These are phyloP conservation scores for Pseudogymnoascus sp. DNA, from an alignment of 2,329 filamentous ascomycete genomes.

Conservation along the genomic window DNA sequence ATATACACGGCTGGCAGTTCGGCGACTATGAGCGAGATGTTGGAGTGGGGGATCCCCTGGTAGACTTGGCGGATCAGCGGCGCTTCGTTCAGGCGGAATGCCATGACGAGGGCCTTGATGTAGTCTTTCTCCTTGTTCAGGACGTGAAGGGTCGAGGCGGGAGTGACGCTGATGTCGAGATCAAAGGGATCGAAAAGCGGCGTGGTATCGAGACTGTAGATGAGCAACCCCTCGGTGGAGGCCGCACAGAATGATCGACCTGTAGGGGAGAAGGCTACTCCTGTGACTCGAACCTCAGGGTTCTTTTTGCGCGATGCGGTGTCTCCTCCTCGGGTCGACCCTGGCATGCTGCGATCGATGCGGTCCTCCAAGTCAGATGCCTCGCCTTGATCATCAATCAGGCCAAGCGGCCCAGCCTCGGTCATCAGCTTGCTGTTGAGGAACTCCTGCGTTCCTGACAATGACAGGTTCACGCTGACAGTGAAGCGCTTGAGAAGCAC, in stretches of 20 bases:
- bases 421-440: conserved; percentile 88
- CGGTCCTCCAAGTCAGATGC: conserved; percentile 83
- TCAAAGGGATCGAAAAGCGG: conserved; percentile 94
- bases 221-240: conserved; percentile 85
- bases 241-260: conserved; percentile 90
- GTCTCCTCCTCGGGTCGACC: conserved; percentile 76
- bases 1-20: conserved; percentile 82
- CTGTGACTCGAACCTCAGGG: conserved; percentile 77
- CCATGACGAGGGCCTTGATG: conserved; percentile 91
- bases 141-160: conserved; percentile 68
- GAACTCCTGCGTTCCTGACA: conserved; percentile 95
- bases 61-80: conserved; percentile 79
- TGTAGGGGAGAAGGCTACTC: conserved; percentile 80
- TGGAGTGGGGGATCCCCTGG: conserved; percentile 66
- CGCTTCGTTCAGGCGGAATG: conserved; percentile 87
- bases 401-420: conserved; percentile 74
- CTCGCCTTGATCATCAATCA: conserved; percentile 85
- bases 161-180: conserved; percentile 88
- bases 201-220: conserved; percentile 82
- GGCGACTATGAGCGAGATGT: conserved; percentile 71
- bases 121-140: conserved; percentile 66
- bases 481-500: conserved; percentile 92
- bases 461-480: conserved; percentile 88
- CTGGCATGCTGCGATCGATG: conserved; percentile 71
- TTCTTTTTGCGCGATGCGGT: conserved; percentile 68